phyloP scores from a whole-genome alignment of 306 rosid species.

The Astragalus glycyphyllos region DNA sequence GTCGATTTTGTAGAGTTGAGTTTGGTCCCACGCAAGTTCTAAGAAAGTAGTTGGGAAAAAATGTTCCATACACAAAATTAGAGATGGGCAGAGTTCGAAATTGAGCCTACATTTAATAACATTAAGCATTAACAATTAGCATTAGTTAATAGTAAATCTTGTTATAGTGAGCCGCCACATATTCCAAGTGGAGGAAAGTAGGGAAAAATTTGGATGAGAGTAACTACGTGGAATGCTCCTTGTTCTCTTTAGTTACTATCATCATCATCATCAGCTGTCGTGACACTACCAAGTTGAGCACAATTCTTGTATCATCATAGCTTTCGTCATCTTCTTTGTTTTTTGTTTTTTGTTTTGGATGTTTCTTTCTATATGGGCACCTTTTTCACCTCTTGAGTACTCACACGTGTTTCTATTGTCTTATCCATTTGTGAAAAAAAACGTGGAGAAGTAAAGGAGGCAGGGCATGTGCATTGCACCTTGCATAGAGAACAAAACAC shows the following conservation, averaged over 20 bases:
- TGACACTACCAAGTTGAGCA: neutral
- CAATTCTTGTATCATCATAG: neutral
- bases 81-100: too few species aligned
- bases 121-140: too few species aligned
- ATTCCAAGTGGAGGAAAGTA: neutral
- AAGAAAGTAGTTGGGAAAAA: too few species aligned
- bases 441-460: neutral
- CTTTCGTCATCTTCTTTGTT: neutral
- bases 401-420: neutral
- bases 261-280: neutral
- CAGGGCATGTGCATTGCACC: too few species aligned
- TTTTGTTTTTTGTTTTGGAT: too few species aligned
- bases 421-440: neutral
- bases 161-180: too few species aligned
- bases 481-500: too few species aligned
- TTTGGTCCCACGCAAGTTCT: too few species aligned
- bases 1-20: too few species aligned
- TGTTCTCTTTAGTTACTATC: neutral
- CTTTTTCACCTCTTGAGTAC: neutral
- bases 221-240: neutral
- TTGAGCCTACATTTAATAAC: too few species aligned
- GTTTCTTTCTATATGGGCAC: neutral
- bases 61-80: too few species aligned
- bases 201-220: neutral
- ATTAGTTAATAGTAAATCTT: too few species aligned